Conservation (phyloP, 371 early-diverging fungal genomes). For the Parasitella parasitica region DNA sequence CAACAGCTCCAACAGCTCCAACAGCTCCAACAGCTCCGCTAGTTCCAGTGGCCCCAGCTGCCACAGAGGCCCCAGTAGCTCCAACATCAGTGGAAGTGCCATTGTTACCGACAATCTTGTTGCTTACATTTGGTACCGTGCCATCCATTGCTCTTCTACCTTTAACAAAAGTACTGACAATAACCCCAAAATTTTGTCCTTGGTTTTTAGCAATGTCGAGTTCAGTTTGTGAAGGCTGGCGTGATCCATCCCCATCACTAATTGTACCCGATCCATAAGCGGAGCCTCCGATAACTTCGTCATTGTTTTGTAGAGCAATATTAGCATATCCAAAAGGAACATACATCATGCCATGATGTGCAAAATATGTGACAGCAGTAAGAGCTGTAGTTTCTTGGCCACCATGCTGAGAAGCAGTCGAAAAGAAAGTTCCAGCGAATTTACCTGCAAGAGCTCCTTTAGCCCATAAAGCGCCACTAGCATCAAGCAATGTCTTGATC, state of each 20-base stretch:
- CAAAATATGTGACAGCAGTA: slow-evolving; percentile 67
- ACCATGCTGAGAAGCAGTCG: slow-evolving; percentile 68
- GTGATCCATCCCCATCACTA: slow-evolving; percentile 63
- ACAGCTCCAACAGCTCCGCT: neutral
- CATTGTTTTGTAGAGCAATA: slow-evolving; percentile 31
- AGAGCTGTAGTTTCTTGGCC: slow-evolving; percentile 75
- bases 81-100: neutral
- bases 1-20: neutral
- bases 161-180: slow-evolving; percentile 24
- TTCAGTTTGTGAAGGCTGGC: slow-evolving; percentile 58
- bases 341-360: slow-evolving; percentile 80
- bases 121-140: slow-evolving; percentile 49
- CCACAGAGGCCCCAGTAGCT: neutral
- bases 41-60: neutral
- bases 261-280: slow-evolving; percentile 75
- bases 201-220: slow-evolving; percentile 60
- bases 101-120: neutral
- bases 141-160: slow-evolving; percentile 17
- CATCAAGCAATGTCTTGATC: slow-evolving; percentile 68
- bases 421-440: slow-evolving; percentile 71
- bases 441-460: slow-evolving; percentile 65
- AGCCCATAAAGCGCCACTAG: slow-evolving; percentile 75
- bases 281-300: slow-evolving; percentile 63
- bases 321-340: slow-evolving; percentile 74
- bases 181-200: slow-evolving; percentile 59